Conservation (phyloP, 1,139 yeast species). For the Zygosaccharomyces sapae region DNA sequence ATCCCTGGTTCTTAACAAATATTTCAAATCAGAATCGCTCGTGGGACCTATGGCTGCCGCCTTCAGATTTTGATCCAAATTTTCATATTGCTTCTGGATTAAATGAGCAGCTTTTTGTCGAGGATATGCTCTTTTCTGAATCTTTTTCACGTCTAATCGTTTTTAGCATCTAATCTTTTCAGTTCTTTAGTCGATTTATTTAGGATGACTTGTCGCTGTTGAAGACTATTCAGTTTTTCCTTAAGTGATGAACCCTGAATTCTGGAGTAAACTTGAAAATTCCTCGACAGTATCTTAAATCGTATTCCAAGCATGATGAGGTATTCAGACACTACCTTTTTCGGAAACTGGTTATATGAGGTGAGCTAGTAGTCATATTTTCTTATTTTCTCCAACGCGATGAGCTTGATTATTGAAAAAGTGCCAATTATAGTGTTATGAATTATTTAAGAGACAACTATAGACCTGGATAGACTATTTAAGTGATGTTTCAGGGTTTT, state of each 20-base stretch:
- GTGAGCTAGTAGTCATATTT: constrained; percentile 2
- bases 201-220: constrained; percentile 17
- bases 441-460: too few species aligned
- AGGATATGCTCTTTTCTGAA: constrained; percentile 32
- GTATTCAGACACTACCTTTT: background rate
- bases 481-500: constrained; percentile 7
- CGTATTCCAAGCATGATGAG: constrained; percentile 6
- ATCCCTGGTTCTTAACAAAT: constrained; percentile 38
- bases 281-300: constrained; percentile 5
- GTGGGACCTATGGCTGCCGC: constrained; percentile 36
- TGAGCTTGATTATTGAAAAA: background rate
- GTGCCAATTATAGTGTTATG: too few species aligned
- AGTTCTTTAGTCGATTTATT: constrained; percentile 22
- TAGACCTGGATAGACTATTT: background rate
- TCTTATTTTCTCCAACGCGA: background rate
- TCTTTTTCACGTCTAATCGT: constrained; percentile 17
- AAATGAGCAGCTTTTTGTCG: constrained; percentile 29
- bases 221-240: constrained; percentile 22
- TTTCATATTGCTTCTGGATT: constrained; percentile 20
- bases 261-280: constrained; percentile 7
- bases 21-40: constrained; percentile 34
- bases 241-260: constrained; percentile 22
- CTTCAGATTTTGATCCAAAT: constrained; percentile 27
- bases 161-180: constrained; percentile 20
- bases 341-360: constrained; percentile 1